Base-by-base conservation (phyloP, 495 filamentous ascomycete genomes). In the Penicillium herquei region DNA sequence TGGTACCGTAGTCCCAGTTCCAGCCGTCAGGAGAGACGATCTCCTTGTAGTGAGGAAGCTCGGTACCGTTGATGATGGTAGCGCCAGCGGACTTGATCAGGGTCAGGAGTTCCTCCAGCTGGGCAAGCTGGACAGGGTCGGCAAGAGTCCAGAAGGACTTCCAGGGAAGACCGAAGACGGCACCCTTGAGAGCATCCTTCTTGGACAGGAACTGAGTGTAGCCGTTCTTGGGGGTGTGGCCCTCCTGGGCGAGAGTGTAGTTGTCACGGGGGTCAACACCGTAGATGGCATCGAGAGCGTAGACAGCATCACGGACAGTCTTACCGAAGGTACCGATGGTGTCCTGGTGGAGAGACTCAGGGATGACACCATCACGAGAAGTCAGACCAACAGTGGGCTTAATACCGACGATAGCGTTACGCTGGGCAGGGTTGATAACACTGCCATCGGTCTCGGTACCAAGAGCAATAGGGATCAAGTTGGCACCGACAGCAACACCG, bases 381-480 rank as follows among this genome's bases (percentile, higher is more conserved):
- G 61, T 63, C 56, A 63, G 44, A 14, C 85, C 84, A 34, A 87
- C 83, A 0, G 84, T 87, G 7, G 85, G 85, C 66, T 88, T 89
- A 64, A 87, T 83, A 13, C 85, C 85, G 7, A 87, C 83, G 5
- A 89, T 64, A 0, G 78, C 78, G 58, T 87, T 88, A 13, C 84
- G 63, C 69, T 87, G 80, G 1, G 87, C 86, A 4, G 87, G 87
- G 65, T 85, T 85, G 67, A 89, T 88, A 7, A 89, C 80, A 72
- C 83, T 87, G 13, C 85, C 85, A 64, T 90, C 87, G 0, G 87
- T 91, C 68, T 89, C 87, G 0, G 87, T 88, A n/a, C 87, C 87
- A 6, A 90, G 63, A 1, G 84, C 74, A 65, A 90, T 84, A 0
- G 80, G 73, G 32, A 85, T 68, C 33, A 83, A 56, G 62, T 90